Percentiles rank a stretch among this genome's conserved stretches.
These are phyloP conservation scores for Pythium oligandrum DNA, from an alignment of 352 stramenopile genomes.

Conservation along the genomic window DNA sequence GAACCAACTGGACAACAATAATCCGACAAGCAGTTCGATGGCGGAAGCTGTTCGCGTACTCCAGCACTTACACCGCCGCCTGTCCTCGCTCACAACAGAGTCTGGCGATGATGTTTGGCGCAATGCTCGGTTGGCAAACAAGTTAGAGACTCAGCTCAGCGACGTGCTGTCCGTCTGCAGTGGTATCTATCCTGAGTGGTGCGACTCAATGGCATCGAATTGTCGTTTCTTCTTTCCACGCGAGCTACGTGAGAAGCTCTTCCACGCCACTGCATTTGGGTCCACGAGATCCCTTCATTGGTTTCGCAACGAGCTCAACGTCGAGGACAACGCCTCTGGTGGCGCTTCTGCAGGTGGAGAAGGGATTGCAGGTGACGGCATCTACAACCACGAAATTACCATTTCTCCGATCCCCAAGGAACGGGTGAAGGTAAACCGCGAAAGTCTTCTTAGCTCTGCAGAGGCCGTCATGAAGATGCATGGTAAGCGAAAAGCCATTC, in stretches of 20 bases:
- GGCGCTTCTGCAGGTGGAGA: slow-evolving; percentile 18
- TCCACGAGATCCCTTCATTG: slow-evolving; percentile 77
- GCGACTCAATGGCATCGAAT: slow-evolving; percentile 60
- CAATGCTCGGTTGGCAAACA: slow-evolving; percentile 73
- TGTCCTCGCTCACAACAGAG: slow-evolving; percentile 21
- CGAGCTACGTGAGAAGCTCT: slow-evolving; percentile 63
- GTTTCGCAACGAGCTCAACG: slow-evolving; percentile 65
- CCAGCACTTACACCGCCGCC: not conserved
- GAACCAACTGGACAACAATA: not conserved
- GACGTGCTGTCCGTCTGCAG: slow-evolving; percentile 82
- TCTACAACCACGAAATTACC: slow-evolving; percentile 76
- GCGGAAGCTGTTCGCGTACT: not conserved
- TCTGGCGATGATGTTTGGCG: slow-evolving; percentile 38
- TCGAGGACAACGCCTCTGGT: slow-evolving; percentile 30
- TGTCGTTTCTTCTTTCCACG: slow-evolving; percentile 83
- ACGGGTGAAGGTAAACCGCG: slow-evolving; percentile 76
- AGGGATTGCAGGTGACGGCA: slow-evolving; percentile 24
- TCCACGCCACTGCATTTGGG: slow-evolving; percentile 74
- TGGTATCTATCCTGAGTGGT: slow-evolving; percentile 79
- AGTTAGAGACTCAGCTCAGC: slow-evolving; percentile 72
- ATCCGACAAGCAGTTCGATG: not conserved
- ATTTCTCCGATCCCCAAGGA: slow-evolving; percentile 84
- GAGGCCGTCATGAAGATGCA: slow-evolving; percentile 86
- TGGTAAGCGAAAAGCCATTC: slow-evolving; percentile 70
- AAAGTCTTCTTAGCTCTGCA: slow-evolving; percentile 68